phyloP scores from a whole-genome alignment of 352 stramenopile genomes.

The Phytophthora constricta region DNA sequence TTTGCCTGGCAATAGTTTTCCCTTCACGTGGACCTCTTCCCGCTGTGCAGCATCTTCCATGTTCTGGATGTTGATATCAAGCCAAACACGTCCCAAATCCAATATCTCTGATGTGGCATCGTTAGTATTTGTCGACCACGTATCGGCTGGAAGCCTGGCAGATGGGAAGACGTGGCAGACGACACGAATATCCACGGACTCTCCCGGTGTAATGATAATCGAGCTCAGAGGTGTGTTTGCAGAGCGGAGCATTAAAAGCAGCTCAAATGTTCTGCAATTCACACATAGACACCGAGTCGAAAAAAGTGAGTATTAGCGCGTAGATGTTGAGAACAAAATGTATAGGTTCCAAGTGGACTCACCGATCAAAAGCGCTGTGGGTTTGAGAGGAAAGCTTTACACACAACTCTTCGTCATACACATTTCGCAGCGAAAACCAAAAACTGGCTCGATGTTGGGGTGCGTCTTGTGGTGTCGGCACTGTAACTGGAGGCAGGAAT shows the following conservation, averaged over 20 bases:
- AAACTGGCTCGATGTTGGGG: constrained; percentile 70
- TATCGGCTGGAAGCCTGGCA: constrained; percentile 60
- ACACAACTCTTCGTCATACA: constrained; percentile 86
- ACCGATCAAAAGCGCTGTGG: constrained; percentile 56
- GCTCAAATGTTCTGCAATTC: constrained; percentile 72
- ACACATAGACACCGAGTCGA: background rate
- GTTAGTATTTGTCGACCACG: constrained; percentile 41
- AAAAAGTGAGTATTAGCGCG: background rate
- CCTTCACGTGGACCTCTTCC: constrained; percentile 75
- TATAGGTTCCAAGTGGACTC: constrained; percentile 9
- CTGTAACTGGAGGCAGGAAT: constrained; percentile 75
- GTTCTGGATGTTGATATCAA: constrained; percentile 75
- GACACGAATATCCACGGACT: constrained; percentile 86
- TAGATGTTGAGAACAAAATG: too few relatives aligned
- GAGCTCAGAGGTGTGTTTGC: constrained; percentile 80
- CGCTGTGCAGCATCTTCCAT: constrained; percentile 67
- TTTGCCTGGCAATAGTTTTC: constrained; percentile 78
- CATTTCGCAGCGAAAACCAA: constrained; percentile 86
- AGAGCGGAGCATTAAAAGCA: constrained; percentile 80
- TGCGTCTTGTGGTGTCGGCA: constrained; percentile 65
- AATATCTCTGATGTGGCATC: constrained; percentile 56
- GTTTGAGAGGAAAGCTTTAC: constrained; percentile 65
- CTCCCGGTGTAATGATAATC: constrained; percentile 71
- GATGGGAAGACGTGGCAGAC: constrained; percentile 76
- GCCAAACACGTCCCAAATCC: constrained; percentile 64